Evolutionary conservation across 2,329 filamentous ascomycete species (phyloP), one percentile per base, ranked within the genome.

Genomic region (Periconia digitata): DNA sequence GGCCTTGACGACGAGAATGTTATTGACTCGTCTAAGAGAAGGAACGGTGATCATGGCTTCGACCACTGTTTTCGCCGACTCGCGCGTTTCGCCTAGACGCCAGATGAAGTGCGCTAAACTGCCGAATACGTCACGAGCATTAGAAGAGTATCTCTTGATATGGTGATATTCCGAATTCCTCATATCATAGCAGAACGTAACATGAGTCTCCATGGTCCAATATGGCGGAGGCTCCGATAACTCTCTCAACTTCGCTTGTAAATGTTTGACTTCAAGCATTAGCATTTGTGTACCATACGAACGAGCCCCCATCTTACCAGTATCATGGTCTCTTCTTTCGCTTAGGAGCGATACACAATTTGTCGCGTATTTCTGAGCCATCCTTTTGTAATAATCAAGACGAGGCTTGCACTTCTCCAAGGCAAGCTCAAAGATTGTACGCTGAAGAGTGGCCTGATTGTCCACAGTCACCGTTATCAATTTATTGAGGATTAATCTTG

Each of bases 121-220:
- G 24, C 34, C 40, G 43, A 46, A 46, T 15, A 40, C 43, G 40
- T 46, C 43, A 18, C 18, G 8, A 13, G 27, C 42, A 15, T 18
- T 44, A 8, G 7, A 13, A 21, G 42, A 44, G 37, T 37, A 44
- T 36, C 16, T 27, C 37, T 44, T 44, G 42, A 44, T 44, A 13
- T 44, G 27, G 18, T 44, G 5, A 20, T 20, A 36, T 40, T 46
- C 43, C 13, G 22, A 23, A 41, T 24, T 41, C 35, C 44, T 47
- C 44, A 47, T 47, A 20, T 47, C 44, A 47, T 47, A 24, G 24
- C 44, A 47, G 24, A 41, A 29, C 10, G 42, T 27, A 37, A 47
- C 18, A 35, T 47, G 42, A 17, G 16, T 22, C 37, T 42, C 44
- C 38, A 47, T 6, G 22, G 37, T 42, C 38, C 35, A 34, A 42